Conservation (phyloP, 176 grass and related monocot species). For the Triticum turgidum region DNA sequence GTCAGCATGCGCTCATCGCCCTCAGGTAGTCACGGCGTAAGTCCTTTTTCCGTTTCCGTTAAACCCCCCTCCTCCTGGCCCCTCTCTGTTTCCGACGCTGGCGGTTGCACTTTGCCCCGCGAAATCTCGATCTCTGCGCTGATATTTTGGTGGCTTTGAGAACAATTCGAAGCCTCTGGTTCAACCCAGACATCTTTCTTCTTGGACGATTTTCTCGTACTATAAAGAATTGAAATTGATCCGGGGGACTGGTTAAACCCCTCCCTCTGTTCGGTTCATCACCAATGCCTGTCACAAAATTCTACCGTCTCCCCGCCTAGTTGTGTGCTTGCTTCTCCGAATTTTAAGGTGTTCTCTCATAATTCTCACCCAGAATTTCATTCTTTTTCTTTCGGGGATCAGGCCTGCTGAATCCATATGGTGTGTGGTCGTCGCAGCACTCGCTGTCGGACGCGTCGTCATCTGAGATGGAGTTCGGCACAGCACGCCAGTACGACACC, state of each 20-base stretch:
- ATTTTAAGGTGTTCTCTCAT: no score
- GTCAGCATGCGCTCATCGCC: conserved; percentile 84
- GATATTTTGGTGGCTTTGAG: conserved; percentile 10
- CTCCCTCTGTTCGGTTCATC: not conserved
- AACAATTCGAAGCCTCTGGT: not conserved
- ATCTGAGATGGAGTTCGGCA: conserved; percentile 85
- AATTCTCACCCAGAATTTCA: no score
- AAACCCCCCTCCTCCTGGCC: not conserved
- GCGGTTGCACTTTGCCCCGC: not conserved
- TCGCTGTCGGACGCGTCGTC: conserved; percentile 67
- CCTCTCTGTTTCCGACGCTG: conserved; percentile 18
- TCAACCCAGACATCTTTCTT: not conserved
- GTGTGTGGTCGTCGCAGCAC: conserved; percentile 64
- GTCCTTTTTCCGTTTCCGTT: conserved; percentile 11
- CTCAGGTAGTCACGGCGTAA: conserved; percentile 54
- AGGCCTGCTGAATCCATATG: conserved; percentile 90
- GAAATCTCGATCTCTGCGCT: conserved; percentile 43
- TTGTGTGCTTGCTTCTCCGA: not conserved
- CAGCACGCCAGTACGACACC: conserved; percentile 73
- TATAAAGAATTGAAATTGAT: not conserved
- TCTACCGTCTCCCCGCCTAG: not conserved
- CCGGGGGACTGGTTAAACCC: conserved; percentile 30
- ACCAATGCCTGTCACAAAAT: not conserved
- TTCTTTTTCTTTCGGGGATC: not conserved
- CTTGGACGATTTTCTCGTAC: not conserved